Evolutionary conservation across 2,329 filamentous ascomycete species (phyloP), one percentile per base, ranked within the genome.

Genomic region (Fusarium nygamai): DNA sequence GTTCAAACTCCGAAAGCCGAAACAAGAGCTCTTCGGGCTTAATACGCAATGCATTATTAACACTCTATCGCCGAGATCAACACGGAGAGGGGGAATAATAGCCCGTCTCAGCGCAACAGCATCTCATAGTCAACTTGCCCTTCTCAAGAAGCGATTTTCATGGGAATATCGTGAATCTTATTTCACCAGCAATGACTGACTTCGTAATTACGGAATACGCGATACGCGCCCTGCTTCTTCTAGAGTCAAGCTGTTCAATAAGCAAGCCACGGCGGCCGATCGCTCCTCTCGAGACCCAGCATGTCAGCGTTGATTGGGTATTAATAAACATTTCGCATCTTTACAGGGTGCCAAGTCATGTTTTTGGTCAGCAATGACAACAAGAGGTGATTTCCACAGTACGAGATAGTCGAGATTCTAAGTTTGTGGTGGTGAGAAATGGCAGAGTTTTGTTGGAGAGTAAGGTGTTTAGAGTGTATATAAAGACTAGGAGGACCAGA

Each of bases 351-450:
- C n/a, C 16, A 36, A 59, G 41, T 34, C 20, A 50, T 56, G 20
- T 34, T 61, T 56, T 57, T 51, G 63, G 44, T 46, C 51, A 51
- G 53, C 38, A 48, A 39, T 61, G 34, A 61, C 44, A 61, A 46
- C 39, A 34, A 34, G n/a, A n/a, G 48, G 27, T 43, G 12, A 44
- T 51, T 54, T 39, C 36, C 19, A 41, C 39, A 22, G 39, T 36
- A 13, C 14, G 16, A 10, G 38, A 59, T 33, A 38, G 57, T 43
- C 8, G 10, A 39, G 14, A 33, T n/a, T 29, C 24, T 31, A 47
- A 22, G 47, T 53, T 47, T 19, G 31, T 54, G 31, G 44, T 47
- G 51, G n/a, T 48, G n/a, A 47, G 43, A 27, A 53, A 69, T 29
- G n/a, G 17, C 41, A 29, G 51, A 60, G 17, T 8, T 36, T 46